A percentile compares a stretch with the other conserved stretches of the same genome.
These are phyloP conservation scores for Blastocrithidia nonstop DNA, from an alignment of 208 protist species.

Conservation along the genomic window DNA sequence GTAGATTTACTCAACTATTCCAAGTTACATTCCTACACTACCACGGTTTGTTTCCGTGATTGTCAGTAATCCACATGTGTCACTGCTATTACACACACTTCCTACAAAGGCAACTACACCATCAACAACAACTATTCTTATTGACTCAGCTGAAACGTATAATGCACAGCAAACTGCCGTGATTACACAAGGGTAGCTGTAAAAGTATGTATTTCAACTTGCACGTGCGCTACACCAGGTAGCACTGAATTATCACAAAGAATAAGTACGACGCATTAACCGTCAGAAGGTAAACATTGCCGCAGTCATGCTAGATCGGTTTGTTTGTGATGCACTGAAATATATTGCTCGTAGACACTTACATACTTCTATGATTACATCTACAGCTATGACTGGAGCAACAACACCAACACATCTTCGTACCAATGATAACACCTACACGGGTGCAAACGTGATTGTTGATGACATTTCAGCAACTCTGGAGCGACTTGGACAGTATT, in stretches of 20 bases:
- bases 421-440: neutral
- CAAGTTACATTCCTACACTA: constrained; percentile 44
- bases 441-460: neutral
- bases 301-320: constrained; percentile 49
- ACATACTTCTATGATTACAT: too few relatives aligned
- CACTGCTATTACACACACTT: constrained; percentile 30
- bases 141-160: neutral
- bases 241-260: constrained; percentile 56
- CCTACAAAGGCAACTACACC: neutral
- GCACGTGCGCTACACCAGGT: constrained; percentile 32
- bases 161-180: neutral
- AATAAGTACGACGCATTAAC: constrained; percentile 45
- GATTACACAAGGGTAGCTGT: constrained; percentile 15
- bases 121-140: neutral
- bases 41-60: constrained; percentile 59
- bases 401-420: neutral
- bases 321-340: constrained; percentile 23
- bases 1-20: constrained; percentile 16
- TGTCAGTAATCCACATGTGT: constrained; percentile 52
- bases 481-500: constrained; percentile 26
- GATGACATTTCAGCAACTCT: constrained; percentile 18
- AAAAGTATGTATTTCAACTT: constrained; percentile 39
- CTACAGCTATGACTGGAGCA: neutral
- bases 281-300: constrained; percentile 68
- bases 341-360: constrained; percentile 6